These are phyloP conservation scores for Pseudoscleropodium purum DNA, from an alignment of 225 moss, liverwort and hornwort genomes.

Conservation along the genomic window DNA sequence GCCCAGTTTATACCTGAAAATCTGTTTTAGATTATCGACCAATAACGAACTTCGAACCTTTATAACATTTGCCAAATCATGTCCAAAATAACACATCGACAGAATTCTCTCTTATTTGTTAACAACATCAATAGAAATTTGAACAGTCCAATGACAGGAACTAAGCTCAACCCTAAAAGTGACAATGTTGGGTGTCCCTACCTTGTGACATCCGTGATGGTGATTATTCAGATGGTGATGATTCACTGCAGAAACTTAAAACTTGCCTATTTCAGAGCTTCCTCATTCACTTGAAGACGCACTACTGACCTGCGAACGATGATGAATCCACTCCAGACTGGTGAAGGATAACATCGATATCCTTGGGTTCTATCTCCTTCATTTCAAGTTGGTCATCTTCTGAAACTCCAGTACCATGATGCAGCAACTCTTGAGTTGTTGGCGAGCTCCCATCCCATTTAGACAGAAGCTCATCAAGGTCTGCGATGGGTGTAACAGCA, in stretches of 20 bases:
- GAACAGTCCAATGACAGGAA: background rate
- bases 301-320: background rate
- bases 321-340: background rate
- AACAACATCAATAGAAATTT: background rate
- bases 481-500: background rate
- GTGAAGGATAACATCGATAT: constrained; percentile 15
- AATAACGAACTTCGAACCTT: background rate
- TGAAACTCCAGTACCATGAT: background rate
- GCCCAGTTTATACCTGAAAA: background rate
- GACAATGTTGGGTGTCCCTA: background rate
- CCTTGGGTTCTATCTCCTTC: constrained; percentile 8
- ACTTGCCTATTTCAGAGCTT: background rate
- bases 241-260: background rate
- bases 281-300: background rate
- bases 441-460: constrained; percentile 20
- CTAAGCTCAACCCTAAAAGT: background rate
- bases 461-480: constrained; percentile 18
- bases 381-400: constrained; percentile 10
- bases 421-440: background rate
- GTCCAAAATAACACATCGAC: no score
- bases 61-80: background rate
- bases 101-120: background rate
- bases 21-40: background rate
- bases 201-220: background rate
- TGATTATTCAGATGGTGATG: background rate